Evolutionary conservation across 495 filamentous ascomycete species (phyloP), one percentile per base, ranked within the genome.

Genomic region (Astrothelium macrocarpum): DNA sequence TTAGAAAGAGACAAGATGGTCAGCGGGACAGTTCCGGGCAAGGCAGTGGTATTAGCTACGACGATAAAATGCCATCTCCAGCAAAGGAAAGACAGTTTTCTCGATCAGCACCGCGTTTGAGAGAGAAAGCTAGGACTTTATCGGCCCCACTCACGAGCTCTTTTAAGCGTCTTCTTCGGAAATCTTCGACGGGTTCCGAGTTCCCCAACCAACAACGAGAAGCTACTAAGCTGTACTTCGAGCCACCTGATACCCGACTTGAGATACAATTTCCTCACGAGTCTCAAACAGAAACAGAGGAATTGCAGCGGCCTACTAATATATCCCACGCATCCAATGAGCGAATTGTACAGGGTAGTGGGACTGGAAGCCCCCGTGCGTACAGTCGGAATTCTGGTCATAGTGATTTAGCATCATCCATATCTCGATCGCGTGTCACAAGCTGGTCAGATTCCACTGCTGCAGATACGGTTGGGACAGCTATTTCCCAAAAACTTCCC

Each of bases 391-490:
- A 32, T n/a, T 62, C 60, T 53, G 16, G 36, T 39, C 7, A 14
- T 32, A 62, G 60, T 29, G 43, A 31, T 16, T 36, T 45, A 14
- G 14, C 39, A 36, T 59, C 39, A 32, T 23, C 9, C 14, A 25
- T 62, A 31, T 12, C 39, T 46, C 16, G 43, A 59, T 90, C 88
- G 61, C 80, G 87, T 18, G 81, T 91, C 43, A 91, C 87, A 16
- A 93, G 89, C 70, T 91, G 89, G 90, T 80, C 82, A 3, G 81
- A 86, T 67, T 92, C 83, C 1, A 83, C 80, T 0, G 74, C 70
- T n/a, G 75, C 77, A 62, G 80, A 81, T 60, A 83, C 81, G 4
- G 72, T 79, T 71, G 68, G 82, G 84, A 46, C 49, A 56, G 49
- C 49, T 28, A 32, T 56, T 9, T 56, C 76, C 72, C 39, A 83